Conservation (phyloP, 1,139 yeast species). For the Yamadazyma oceani region DNA sequence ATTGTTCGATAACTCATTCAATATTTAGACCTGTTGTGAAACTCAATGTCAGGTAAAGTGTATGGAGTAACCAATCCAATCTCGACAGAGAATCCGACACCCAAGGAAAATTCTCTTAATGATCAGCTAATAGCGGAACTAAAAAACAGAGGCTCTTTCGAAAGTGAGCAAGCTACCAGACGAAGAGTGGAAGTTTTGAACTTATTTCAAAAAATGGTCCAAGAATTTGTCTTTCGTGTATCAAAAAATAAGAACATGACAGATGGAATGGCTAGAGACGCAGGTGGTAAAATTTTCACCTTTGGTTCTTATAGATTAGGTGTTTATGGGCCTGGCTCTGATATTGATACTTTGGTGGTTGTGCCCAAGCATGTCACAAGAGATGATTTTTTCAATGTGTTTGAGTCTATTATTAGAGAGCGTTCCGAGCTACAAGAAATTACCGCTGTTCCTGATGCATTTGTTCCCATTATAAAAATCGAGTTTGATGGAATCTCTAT, state of each 20-base stretch:
- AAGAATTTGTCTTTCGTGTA: conserved; percentile 80
- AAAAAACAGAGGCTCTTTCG: conserved; percentile 85
- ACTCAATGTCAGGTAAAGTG: no score
- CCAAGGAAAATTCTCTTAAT: conserved; percentile 72
- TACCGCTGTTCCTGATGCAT: conserved; percentile 93
- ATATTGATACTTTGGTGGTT: conserved; percentile 92
- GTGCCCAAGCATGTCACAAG: conserved; percentile 95
- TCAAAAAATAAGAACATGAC: conserved; percentile 85
- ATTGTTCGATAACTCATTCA: no score
- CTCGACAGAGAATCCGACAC: conserved; percentile 79
- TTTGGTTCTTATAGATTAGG: conserved; percentile 94
- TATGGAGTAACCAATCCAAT: conserved; percentile 93
- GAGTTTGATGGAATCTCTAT: conserved; percentile 87
- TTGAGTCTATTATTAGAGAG: conserved; percentile 62
- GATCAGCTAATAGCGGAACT: conserved; percentile 76
- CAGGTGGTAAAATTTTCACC: conserved; percentile 95
- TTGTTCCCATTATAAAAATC: conserved; percentile 89
- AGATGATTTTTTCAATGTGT: conserved; percentile 82
- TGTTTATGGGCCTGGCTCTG: conserved; percentile 97
- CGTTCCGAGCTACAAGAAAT: conserved; percentile 86
- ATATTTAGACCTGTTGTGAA: no score
- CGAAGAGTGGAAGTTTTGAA: conserved; percentile 75
- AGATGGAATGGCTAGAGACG: conserved; percentile 95
- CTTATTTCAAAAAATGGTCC: conserved; percentile 66
- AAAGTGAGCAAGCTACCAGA: conserved; percentile 75